Evolutionary conservation across 2,329 filamentous ascomycete species (phyloP).

Genomic region (Aureobasidium sp.): DNA sequence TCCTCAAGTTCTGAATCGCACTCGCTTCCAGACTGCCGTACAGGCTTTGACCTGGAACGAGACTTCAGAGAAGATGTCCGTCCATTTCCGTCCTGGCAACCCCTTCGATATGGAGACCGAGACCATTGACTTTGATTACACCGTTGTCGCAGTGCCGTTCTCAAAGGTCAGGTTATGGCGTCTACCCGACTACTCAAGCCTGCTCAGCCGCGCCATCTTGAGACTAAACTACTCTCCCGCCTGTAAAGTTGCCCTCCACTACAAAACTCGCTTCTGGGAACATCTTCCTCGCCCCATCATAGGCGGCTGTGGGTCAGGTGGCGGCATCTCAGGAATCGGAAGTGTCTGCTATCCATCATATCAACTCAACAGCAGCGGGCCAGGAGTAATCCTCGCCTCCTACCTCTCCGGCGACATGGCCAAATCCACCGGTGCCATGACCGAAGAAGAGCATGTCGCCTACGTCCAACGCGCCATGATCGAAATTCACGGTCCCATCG

Average conservation of each 20-base stretch:
- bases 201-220: conserved; percentile 42
- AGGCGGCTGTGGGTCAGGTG: conserved; percentile 55
- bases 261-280: conserved; percentile 57
- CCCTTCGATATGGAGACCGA: conserved; percentile 37
- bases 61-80: conserved; percentile 45
- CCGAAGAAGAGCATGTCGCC: conserved; percentile 55
- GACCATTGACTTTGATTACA: conserved; percentile 56
- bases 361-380: conserved; percentile 56
- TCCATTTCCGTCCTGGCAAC: conserved; percentile 49
- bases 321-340: conserved; percentile 55
- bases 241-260: conserved; percentile 59
- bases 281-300: conserved; percentile 50
- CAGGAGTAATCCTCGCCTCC: conserved; percentile 54
- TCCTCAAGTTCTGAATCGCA: conserved; percentile 52
- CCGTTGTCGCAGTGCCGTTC: conserved; percentile 59
- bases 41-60: conserved; percentile 50
- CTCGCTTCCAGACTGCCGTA: conserved; percentile 51
- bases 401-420: conserved; percentile 47
- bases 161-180: conserved; percentile 57
- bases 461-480: conserved; percentile 59
- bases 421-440: conserved; percentile 41
- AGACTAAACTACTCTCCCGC: conserved; percentile 44
- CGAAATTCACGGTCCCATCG: conserved; percentile 57
- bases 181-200: conserved; percentile 47
- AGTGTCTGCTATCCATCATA: conserved; percentile 61